A percentile compares a stretch with the other conserved stretches of the same genome.
Evolutionary conservation across 371 early-diverging fungal species (phyloP).

Genomic region (Syncephalastrum racemosum): DNA sequence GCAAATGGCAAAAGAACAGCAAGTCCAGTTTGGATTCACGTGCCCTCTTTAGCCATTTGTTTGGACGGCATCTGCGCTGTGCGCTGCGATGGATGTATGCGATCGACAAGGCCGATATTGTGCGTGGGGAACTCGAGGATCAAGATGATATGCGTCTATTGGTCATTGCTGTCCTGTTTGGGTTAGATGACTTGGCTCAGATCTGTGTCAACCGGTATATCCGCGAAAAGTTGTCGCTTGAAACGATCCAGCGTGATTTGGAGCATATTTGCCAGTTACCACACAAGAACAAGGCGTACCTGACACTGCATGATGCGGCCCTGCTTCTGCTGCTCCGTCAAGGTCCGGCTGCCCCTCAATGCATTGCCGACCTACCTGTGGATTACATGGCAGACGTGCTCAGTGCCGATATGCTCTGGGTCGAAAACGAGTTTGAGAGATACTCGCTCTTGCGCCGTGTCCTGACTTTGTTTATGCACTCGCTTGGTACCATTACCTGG

Average conservation of each 20-base stretch:
- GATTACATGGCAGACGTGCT: slow-evolving; percentile 52
- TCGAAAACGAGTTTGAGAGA: slow-evolving; percentile 38
- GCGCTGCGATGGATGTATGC: slow-evolving; percentile 43
- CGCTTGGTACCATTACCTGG: slow-evolving; percentile 45
- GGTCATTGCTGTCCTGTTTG: slow-evolving; percentile 37
- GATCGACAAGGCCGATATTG: slow-evolving; percentile 18
- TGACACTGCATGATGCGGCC: slow-evolving; percentile 40
- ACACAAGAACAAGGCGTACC: slow-evolving; percentile 28
- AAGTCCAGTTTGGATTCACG: slow-evolving; percentile 7
- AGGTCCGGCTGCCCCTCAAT: slow-evolving; percentile 35
- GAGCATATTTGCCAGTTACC: slow-evolving; percentile 49
- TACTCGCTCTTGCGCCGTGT: slow-evolving; percentile 37
- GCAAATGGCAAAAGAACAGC: slow-evolving; percentile 35
- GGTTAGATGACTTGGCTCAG: slow-evolving; percentile 36
- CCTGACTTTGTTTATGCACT: slow-evolving; percentile 38
- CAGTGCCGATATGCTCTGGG: slow-evolving; percentile 43
- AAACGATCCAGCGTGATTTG: slow-evolving; percentile 40
- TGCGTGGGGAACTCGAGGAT: slow-evolving; percentile 21
- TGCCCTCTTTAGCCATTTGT: slow-evolving; percentile 19
- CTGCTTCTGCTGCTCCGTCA: slow-evolving; percentile 36
- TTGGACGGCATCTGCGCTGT: slow-evolving; percentile 44
- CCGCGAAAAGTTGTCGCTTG: slow-evolving; percentile 29
- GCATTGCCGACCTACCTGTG: slow-evolving; percentile 35
- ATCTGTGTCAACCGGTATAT: slow-evolving; percentile 39
- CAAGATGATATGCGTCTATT: slow-evolving; percentile 38